These are phyloP conservation scores for Symbiodinium natans DNA, from an alignment of 73 alveolate genomes.

Conservation along the genomic window DNA sequence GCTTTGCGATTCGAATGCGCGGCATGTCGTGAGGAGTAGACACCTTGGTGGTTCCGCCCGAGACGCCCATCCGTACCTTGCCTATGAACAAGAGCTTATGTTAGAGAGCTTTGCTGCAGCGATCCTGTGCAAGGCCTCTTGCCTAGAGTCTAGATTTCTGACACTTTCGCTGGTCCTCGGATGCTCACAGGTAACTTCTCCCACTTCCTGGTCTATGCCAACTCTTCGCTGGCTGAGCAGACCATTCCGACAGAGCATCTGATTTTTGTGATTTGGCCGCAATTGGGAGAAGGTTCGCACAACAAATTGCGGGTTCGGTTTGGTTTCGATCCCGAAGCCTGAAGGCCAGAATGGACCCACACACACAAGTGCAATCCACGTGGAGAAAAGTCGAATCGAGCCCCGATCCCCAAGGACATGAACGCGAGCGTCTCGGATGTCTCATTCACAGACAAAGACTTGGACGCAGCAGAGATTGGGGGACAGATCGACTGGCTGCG, in stretches of 20 bases:
- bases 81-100: not conserved
- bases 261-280: slow-evolving; percentile 31
- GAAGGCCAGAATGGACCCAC: too few species aligned
- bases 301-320: not conserved
- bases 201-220: slow-evolving; percentile 55
- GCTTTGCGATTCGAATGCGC: too few species aligned
- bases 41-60: slow-evolving; percentile 17
- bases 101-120: not conserved
- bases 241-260: slow-evolving; percentile 52
- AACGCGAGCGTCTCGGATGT: slow-evolving; percentile 62
- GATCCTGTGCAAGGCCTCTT: not conserved
- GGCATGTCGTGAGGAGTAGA: slow-evolving; percentile 50
- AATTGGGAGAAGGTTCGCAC: not conserved
- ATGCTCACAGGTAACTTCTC: slow-evolving; percentile 47
- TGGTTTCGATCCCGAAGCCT: not conserved
- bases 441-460: slow-evolving; percentile 10
- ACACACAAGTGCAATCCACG: too few species aligned
- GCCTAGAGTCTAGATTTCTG: not conserved
- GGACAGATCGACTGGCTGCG: slow-evolving; percentile 49
- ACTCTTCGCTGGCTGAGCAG: slow-evolving; percentile 71
- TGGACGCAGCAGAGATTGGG: slow-evolving; percentile 34
- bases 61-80: slow-evolving; percentile 48
- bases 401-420: slow-evolving; percentile 24
- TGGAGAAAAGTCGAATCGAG: too few species aligned
- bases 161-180: too few species aligned